Conservation (phyloP, 768 basidiomycete species). For the Leccinum longicurvipes region DNA sequence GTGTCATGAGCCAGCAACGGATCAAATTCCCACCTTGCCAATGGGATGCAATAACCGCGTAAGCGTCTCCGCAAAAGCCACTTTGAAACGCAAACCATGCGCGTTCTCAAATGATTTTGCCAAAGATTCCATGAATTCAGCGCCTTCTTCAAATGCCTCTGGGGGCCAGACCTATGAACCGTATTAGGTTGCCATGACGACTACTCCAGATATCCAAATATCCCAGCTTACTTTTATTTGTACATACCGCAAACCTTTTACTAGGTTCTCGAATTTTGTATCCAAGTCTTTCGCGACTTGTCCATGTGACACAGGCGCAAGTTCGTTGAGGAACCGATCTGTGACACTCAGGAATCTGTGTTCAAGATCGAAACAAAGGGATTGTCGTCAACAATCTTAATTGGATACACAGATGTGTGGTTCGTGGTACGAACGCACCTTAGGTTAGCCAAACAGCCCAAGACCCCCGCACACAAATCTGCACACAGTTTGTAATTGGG, state of each 20-base stretch:
- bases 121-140: conserved; percentile 83
- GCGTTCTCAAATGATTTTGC: conserved; percentile 81
- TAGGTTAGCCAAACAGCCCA: conserved; percentile 78
- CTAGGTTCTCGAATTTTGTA: conserved; percentile 77
- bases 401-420: neutral
- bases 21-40: conserved; percentile 56
- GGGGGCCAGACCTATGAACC: conserved; percentile 80
- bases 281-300: conserved; percentile 80
- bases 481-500: conserved; percentile 79
- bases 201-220: neutral
- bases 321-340: conserved; percentile 81
- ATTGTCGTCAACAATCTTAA: neutral
- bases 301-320: conserved; percentile 68
- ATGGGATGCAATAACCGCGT: conserved; percentile 79
- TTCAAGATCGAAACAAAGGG: neutral
- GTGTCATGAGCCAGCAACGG: neutral
- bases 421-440: conserved; percentile 48
- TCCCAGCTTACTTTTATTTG: conserved; percentile 63
- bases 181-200: neutral
- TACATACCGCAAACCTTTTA: conserved; percentile 77
- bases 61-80: conserved; percentile 80
- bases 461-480: conserved; percentile 77
- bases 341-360: conserved; percentile 86
- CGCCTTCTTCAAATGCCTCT: conserved; percentile 88
- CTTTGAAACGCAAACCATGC: conserved; percentile 80